These are phyloP conservation scores for Albatrellus ellisii DNA, from an alignment of 768 basidiomycete genomes.

Conservation along the genomic window DNA sequence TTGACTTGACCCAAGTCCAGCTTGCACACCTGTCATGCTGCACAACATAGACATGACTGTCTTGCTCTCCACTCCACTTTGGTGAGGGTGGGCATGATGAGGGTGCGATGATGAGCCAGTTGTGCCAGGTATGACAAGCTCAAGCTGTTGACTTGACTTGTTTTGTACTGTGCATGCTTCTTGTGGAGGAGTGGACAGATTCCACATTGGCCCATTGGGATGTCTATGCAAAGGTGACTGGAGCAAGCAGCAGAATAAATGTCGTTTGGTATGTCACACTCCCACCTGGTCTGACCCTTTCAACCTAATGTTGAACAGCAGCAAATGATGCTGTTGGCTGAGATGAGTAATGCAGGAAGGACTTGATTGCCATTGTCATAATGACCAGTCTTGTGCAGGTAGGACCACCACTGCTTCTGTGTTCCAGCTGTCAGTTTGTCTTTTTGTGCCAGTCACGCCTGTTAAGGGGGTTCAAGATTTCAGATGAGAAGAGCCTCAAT, in stretches of 20 bases:
- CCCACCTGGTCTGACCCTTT: background rate
- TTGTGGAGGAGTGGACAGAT: constrained; percentile 34
- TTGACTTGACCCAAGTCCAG: no score
- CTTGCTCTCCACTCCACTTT: constrained; percentile 86
- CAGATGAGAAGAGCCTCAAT: constrained; percentile 63
- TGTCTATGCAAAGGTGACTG: constrained; percentile 98
- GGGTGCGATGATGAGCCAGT: constrained; percentile 98
- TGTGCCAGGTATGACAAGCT: constrained; percentile 91
- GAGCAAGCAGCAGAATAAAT: constrained; percentile 92
- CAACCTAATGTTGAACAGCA: constrained; percentile 19
- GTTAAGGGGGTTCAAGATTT: constrained; percentile 80
- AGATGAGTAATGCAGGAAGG: constrained; percentile 99
- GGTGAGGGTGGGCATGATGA: constrained; percentile 99
- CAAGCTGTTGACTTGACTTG: constrained; percentile 76
- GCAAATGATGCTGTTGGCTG: constrained; percentile 91
- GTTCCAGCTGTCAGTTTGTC: background rate
- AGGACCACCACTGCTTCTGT: constrained; percentile 12
- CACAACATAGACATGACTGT: no score
- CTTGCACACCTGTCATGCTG: no score
- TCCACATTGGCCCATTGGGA: constrained; percentile 98
- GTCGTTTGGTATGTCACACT: constrained; percentile 60
- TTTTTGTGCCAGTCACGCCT: constrained; percentile 51
- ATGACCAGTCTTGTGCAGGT: constrained; percentile 94
- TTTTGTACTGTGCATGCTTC: background rate
- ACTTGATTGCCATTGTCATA: no score